Percentiles rank a stretch among this genome's conserved stretches.
phyloP scores from a whole-genome alignment of 2,329 filamentous ascomycete species.

The Paracorniculantispora psalliotae region DNA sequence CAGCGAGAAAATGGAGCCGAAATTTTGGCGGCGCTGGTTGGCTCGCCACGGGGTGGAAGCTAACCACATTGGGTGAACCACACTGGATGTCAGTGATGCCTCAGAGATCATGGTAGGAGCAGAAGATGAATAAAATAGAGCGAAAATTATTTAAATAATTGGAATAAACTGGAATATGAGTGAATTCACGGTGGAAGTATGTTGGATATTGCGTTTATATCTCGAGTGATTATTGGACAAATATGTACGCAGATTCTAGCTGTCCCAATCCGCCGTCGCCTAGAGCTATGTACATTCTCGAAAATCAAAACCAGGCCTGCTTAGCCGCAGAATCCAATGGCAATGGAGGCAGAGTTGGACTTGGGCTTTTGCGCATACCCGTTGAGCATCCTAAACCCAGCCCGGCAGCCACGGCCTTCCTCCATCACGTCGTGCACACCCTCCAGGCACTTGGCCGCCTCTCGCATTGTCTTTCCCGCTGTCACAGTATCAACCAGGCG shows the following conservation, averaged over 20 bases:
- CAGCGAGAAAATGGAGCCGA: constrained; percentile 1
- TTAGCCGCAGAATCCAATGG: constrained; percentile 7
- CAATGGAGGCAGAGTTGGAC: constrained; percentile 1
- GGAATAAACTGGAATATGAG: too few relatives aligned
- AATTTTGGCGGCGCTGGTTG: constrained; percentile 4
- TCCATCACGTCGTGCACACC: constrained; percentile 58
- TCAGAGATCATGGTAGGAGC: neutral
- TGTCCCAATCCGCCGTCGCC: neutral
- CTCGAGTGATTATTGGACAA: neutral
- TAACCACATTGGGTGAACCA: constrained; percentile 11
- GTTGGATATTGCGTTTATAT: neutral
- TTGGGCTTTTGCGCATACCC: constrained; percentile 58
- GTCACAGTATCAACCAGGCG: constrained; percentile 49
- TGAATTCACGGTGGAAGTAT: neutral
- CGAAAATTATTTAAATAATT: neutral
- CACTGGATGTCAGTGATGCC: neutral
- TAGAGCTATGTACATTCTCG: neutral
- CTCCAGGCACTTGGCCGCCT: constrained; percentile 56
- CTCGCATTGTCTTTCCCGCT: constrained; percentile 44
- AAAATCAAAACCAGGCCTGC: neutral
- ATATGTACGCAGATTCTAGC: neutral
- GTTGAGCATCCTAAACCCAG: constrained; percentile 56
- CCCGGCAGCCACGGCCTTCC: constrained; percentile 55
- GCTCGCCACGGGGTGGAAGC: neutral
- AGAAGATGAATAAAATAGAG: neutral